Evolutionary conservation across 2,329 filamentous ascomycete genomes (phyloP).

Genomic region (Stachybotrys chartarum): DNA sequence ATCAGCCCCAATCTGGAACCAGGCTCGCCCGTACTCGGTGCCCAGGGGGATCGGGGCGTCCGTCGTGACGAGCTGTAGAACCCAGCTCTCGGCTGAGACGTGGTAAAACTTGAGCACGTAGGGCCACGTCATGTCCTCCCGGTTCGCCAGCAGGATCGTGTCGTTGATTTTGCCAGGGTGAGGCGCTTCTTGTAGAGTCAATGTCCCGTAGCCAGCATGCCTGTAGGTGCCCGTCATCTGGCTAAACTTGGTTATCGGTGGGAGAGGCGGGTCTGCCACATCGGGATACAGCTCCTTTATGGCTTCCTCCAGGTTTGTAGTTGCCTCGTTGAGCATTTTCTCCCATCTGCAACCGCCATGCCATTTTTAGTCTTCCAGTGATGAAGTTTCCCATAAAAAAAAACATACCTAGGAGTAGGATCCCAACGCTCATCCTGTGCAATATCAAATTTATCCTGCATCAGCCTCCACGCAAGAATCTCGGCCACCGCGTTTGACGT

Average conservation of each 20-base stretch:
- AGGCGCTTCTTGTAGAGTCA: slow-evolving; percentile 11
- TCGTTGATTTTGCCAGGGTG: slow-evolving; percentile 6
- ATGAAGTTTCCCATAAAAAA: neutral
- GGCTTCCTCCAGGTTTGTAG: slow-evolving; percentile 19
- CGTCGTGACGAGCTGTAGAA: slow-evolving; percentile 5
- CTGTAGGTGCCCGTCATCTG: slow-evolving; percentile 32
- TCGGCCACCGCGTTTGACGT: slow-evolving; percentile 25
- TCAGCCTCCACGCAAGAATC: slow-evolving; percentile 16
- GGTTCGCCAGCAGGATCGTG: slow-evolving; percentile 14
- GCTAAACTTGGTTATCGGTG: slow-evolving; percentile 26
- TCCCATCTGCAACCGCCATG: slow-evolving; percentile 3
- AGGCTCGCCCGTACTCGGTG: slow-evolving; percentile 3
- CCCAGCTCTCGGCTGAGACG: slow-evolving; percentile 19
- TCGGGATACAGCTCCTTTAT: slow-evolving; percentile 28
- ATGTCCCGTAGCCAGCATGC: slow-evolving; percentile 30
- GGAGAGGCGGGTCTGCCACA: slow-evolving; percentile 24
- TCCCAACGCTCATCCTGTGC: slow-evolving; percentile 11
- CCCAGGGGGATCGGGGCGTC: neutral
- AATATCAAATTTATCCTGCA: slow-evolving; percentile 21
- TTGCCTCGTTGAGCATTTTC: neutral
- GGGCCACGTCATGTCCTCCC: slow-evolving; percentile 14
- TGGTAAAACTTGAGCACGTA: slow-evolving; percentile 15
- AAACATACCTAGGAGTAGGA: slow-evolving; percentile 11
- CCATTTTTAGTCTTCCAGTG: neutral
- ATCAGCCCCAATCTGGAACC: slow-evolving; percentile 9